phyloP scores from a whole-genome alignment of 441 rosid species.

The Sinapis alba region DNA sequence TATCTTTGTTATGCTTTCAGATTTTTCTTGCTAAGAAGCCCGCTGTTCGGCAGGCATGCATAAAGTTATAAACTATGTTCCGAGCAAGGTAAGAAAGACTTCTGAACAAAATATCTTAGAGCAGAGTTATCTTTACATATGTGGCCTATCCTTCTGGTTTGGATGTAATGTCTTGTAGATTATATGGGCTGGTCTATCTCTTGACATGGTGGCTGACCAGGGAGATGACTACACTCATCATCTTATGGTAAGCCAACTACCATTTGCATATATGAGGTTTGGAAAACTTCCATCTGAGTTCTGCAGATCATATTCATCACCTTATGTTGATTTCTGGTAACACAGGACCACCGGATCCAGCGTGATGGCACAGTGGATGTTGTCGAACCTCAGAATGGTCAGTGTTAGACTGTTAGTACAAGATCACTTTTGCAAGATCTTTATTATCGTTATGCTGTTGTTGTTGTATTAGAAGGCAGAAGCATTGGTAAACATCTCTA shows the following conservation, averaged over 20 bases:
- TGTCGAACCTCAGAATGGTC: slow-evolving; percentile 56
- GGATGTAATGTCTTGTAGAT: slow-evolving; percentile 51
- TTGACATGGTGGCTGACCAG: slow-evolving; percentile 90
- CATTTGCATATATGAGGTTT: slow-evolving; percentile 13
- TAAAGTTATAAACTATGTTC: no score
- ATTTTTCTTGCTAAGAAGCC: slow-evolving; percentile 88
- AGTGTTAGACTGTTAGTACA: no score
- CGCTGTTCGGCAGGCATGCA: no score
- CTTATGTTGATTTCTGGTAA: slow-evolving; percentile 15
- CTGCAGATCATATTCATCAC: background rate
- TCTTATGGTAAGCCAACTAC: slow-evolving; percentile 57
- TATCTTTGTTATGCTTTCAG: slow-evolving; percentile 45
- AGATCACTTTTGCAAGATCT: slow-evolving; percentile 83
- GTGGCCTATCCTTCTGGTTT: slow-evolving; percentile 10
- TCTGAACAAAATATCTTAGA: no score
- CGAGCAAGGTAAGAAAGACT: no score
- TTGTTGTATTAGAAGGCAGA: slow-evolving; percentile 83
- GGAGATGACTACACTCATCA: slow-evolving; percentile 93
- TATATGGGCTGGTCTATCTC: slow-evolving; percentile 82
- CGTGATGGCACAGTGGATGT: slow-evolving; percentile 68
- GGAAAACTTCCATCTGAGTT: slow-evolving; percentile 13
- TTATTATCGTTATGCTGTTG: slow-evolving; percentile 77
- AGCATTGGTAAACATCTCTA: slow-evolving; percentile 56
- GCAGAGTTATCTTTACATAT: background rate
- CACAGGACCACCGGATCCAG: slow-evolving; percentile 79